Conservation (phyloP, 1,284 basidiomycete species). For the Porodaedalea pini region DNA sequence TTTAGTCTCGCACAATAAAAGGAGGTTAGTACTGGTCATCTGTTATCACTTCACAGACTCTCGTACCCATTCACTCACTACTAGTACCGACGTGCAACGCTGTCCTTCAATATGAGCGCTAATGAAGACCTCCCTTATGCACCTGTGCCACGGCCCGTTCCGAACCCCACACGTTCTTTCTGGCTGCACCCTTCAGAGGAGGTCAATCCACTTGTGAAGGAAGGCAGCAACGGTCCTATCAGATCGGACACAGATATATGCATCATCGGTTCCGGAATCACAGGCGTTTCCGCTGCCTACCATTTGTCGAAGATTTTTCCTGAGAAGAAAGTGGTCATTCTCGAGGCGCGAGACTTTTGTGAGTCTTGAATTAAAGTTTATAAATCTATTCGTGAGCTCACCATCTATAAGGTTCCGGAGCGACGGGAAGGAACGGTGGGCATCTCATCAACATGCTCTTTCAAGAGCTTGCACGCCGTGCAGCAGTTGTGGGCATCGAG, state of each 20-base stretch:
- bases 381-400: slow-evolving; percentile 45
- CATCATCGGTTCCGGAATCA: slow-evolving; percentile 76
- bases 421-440: slow-evolving; percentile 78
- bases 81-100: too few relatives aligned
- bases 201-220: slow-evolving; percentile 59
- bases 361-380: slow-evolving; percentile 28
- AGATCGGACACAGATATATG: slow-evolving; percentile 62
- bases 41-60: too few relatives aligned
- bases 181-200: slow-evolving; percentile 56
- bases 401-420: too few relatives aligned
- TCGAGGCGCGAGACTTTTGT: slow-evolving; percentile 82
- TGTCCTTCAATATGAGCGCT: too few relatives aligned
- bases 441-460: slow-evolving; percentile 64
- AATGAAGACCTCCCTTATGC: slow-evolving; percentile 8
- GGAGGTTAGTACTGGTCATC: too few relatives aligned
- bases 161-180: slow-evolving; percentile 64
- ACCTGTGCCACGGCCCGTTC: slow-evolving; percentile 44
- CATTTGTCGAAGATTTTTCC: slow-evolving; percentile 50
- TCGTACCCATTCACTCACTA: too few relatives aligned
- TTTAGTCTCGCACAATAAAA: too few relatives aligned
- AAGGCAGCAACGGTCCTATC: slow-evolving; percentile 59
- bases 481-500: slow-evolving; percentile 41
- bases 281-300: slow-evolving; percentile 68
- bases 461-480: slow-evolving; percentile 40
- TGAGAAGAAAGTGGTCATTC: slow-evolving; percentile 46